These are phyloP conservation scores for Cryphonectria japonica DNA, from an alignment of 2,329 filamentous ascomycete species.

Conservation along the genomic window DNA sequence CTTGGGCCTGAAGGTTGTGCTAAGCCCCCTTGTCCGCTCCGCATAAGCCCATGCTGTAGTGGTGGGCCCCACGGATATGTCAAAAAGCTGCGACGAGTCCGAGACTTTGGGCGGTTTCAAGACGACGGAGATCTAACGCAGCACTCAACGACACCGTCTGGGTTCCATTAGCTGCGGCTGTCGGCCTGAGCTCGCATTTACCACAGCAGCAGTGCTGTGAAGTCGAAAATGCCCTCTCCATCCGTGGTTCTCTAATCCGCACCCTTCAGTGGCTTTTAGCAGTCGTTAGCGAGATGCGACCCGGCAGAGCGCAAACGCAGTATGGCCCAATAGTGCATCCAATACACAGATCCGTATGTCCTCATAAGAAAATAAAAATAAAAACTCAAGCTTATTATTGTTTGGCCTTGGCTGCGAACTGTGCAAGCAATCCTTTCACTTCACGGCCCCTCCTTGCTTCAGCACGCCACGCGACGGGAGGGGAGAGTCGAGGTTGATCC, in stretches of 20 bases:
- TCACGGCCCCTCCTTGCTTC: background rate
- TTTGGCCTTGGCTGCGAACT: background rate
- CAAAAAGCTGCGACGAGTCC: slow-evolving; percentile 28
- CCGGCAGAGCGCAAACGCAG: background rate
- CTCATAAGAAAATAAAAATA: too few species aligned
- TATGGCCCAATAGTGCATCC: background rate
- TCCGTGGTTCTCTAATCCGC: too few species aligned
- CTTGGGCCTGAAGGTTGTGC: slow-evolving; percentile 41
- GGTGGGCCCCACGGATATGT: slow-evolving; percentile 24
- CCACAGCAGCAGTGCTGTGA: background rate
- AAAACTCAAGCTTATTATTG: background rate
- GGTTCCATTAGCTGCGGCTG: background rate
- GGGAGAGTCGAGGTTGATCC: background rate
- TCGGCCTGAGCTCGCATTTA: background rate
- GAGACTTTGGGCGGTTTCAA: slow-evolving; percentile 29
- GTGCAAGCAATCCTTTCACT: background rate
- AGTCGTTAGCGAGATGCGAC: background rate
- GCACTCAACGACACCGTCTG: background rate
- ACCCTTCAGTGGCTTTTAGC: background rate
- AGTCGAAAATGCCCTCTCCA: background rate
- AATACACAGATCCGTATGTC: background rate
- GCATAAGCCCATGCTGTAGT: background rate
- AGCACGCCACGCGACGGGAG: background rate
- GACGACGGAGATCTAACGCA: background rate
- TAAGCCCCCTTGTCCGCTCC: slow-evolving; percentile 10